Evolutionary conservation across 2,329 filamentous ascomycete species (phyloP).

Genomic region (Hymenotorrendiella dingleyae): DNA sequence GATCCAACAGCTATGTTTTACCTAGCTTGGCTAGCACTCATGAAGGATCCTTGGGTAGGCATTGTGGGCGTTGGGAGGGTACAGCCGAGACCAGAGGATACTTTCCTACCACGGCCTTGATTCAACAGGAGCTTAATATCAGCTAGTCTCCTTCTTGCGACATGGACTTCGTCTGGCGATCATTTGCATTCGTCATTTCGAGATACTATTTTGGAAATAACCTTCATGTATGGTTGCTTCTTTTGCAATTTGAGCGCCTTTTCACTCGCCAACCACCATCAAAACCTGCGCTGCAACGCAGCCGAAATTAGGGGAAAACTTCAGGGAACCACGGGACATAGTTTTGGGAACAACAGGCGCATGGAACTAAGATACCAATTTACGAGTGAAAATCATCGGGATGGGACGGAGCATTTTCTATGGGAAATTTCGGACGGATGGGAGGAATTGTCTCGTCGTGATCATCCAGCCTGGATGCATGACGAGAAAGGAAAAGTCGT

Average conservation of each 20-base stretch:
- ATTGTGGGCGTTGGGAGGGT: slow-evolving; percentile 31
- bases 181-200: slow-evolving; percentile 2
- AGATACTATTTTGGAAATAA: neutral
- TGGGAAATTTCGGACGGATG: too few species aligned
- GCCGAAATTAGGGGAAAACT: too few species aligned
- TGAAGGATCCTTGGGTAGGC: slow-evolving; percentile 19
- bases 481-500: too few species aligned
- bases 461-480: too few species aligned
- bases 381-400: too few species aligned
- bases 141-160: slow-evolving; percentile 9
- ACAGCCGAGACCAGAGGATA: slow-evolving; percentile 24
- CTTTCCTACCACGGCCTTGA: slow-evolving; percentile 25
- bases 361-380: too few species aligned
- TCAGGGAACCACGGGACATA: too few species aligned
- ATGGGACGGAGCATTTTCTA: too few species aligned
- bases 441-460: too few species aligned
- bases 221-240: neutral
- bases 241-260: neutral
- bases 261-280: too few species aligned
- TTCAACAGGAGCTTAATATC: slow-evolving; percentile 29
- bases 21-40: slow-evolving; percentile 22
- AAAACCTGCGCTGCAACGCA: too few species aligned
- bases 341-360: too few species aligned
- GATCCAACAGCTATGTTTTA: slow-evolving; percentile 18
- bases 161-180: neutral